Evolutionary conservation across 1,284 basidiomycete species (phyloP), one percentile per base, ranked within the genome.

Genomic region (Cronartium quercuum): DNA sequence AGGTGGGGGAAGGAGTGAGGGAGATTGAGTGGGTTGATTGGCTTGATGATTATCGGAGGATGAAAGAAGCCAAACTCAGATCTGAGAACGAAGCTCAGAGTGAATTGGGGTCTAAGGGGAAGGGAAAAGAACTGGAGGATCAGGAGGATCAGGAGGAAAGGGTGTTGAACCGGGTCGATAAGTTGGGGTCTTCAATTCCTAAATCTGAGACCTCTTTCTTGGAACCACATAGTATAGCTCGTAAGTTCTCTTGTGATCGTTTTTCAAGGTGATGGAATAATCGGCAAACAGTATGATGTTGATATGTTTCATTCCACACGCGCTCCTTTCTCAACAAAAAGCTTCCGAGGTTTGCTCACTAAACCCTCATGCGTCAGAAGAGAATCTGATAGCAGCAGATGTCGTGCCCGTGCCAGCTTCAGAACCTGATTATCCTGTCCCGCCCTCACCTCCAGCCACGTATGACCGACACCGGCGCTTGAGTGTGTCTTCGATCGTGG

Each of bases 1-100:
- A 57, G 7, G 51, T 57, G 51, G n/a, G 29, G 21, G 51, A 21
- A 6, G 21, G 21, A 24, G n/a, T 9, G 3, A 80, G 81, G 10
- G 84, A 84, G 42, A 84, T 86, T 70, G 85, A 86, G 77, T 86
- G 85, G 85, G 84, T 86, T 38, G 85, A 86, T 77, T 86, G 85
- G 85, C 81, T 85, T 68, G 85, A 86, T 78, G 84, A 85, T 78
- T 86, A 86, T 78, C 84, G 84, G 68, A 81, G 83, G 73, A 84
- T 85, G 82, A 86, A 86, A 78, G 84, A 84, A 65, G 85, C 84
- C 64, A 86, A 86, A 79, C 81, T 86, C 41, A 78, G 82, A 37
- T 83, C 84, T 0, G 84, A 84, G 76, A 77, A 77, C n/a, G 51
- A 57, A 6, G 51, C 15, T 21, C 51, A 57, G 51, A 57, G 21